A percentile compares a stretch with the other conserved stretches of the same genome.
phyloP scores from a whole-genome alignment of 176 grass and related monocot species.

The Aegilops speltoides region DNA sequence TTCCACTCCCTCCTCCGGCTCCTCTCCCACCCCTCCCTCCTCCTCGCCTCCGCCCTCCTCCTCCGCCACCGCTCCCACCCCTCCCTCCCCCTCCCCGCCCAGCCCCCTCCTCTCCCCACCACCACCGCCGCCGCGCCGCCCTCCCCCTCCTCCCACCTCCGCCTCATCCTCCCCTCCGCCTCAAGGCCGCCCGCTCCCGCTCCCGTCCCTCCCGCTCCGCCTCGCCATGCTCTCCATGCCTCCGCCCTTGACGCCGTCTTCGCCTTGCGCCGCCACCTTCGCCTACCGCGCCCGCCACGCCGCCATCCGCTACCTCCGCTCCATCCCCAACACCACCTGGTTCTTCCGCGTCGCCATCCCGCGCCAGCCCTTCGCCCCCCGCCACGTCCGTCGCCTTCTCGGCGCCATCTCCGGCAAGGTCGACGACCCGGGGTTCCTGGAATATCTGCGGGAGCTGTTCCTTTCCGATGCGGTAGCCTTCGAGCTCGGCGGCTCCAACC shows the following conservation, averaged over 20 bases:
- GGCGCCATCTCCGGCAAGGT: conserved; percentile 51
- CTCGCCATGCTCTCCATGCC: conserved; percentile 54
- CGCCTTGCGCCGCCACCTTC: conserved; percentile 61
- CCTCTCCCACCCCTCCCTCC: too few relatives aligned
- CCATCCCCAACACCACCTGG: conserved; percentile 57
- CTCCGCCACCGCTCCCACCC: too few relatives aligned
- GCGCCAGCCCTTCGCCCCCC: conserved; percentile 48
- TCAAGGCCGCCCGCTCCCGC: conserved; percentile 51
- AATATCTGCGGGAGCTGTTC: conserved; percentile 56
- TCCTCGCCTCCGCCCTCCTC: too few relatives aligned
- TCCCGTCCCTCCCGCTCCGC: conserved; percentile 55
- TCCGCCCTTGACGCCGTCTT: conserved; percentile 56
- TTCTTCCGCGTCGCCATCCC: conserved; percentile 66
- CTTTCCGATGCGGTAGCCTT: conserved; percentile 43
- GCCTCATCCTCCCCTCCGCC: conserved; percentile 48
- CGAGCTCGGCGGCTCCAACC: conserved; percentile 65
- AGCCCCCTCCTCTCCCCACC: too few relatives aligned
- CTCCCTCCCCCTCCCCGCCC: too few relatives aligned
- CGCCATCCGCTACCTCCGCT: conserved; percentile 60
- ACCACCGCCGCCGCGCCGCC: background rate
- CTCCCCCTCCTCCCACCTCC: conserved; percentile 36
- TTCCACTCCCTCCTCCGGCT: too few relatives aligned
- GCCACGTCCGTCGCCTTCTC: conserved; percentile 57
- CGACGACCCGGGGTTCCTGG: conserved; percentile 48
- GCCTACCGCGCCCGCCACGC: conserved; percentile 75